Conservation (phyloP, 805 yeast species). For the Sugiyamaella marilandica region DNA sequence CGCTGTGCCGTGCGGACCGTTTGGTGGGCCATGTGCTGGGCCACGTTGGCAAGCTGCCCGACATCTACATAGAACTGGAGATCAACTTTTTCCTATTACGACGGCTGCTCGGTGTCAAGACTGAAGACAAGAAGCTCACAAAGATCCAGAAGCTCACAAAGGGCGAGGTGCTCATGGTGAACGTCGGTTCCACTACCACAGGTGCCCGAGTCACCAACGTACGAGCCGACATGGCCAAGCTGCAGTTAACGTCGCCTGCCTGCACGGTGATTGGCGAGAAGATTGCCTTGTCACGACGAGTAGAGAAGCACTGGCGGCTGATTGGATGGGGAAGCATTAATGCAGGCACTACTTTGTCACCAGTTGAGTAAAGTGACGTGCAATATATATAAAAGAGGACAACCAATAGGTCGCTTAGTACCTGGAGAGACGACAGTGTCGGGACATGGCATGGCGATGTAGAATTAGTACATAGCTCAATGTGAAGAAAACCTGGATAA, state of each 20-base stretch:
- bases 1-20: conserved; percentile 98
- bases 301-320: conserved; percentile 99
- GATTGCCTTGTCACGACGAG: conserved; percentile 98
- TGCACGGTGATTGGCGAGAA: conserved; percentile 98
- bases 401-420: not conserved
- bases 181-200: conserved; percentile 98
- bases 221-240: conserved; percentile 98
- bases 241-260: conserved; percentile 94
- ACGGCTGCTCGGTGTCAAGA: conserved; percentile 96
- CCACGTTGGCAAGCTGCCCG: conserved; percentile 92
- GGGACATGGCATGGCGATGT: too few species aligned
- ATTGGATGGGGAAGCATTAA: conserved; percentile 99
- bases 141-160: conserved; percentile 91
- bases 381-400: not conserved
- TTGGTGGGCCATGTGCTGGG: conserved; percentile 99
- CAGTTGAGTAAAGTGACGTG: conserved; percentile 7
- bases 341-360: conserved; percentile 55
- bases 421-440: not conserved
- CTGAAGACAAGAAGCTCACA: conserved; percentile 95
- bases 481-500: too few species aligned
- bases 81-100: conserved; percentile 94
- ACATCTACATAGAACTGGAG: conserved; percentile 94
- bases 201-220: conserved; percentile 99
- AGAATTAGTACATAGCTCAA: too few species aligned
- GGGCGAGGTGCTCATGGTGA: conserved; percentile 97